phyloP scores from a whole-genome alignment of 345 rosid genomes.

The Trapa bicornis region DNA sequence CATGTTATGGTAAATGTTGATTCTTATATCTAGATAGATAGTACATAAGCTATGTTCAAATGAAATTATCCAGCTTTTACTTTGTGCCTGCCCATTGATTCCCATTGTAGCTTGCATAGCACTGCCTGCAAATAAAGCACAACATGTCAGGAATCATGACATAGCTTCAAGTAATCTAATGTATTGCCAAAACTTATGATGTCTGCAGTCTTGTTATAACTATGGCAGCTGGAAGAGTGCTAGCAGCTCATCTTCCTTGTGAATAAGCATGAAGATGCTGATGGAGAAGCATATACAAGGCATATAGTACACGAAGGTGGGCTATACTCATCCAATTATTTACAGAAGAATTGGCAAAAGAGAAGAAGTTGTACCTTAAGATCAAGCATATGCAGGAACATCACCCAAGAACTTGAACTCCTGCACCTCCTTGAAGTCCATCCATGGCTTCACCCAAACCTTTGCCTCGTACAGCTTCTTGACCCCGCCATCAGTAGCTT shows the following conservation, averaged over 20 bases:
- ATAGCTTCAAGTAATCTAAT: neutral
- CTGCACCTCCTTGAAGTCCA: slow-evolving; percentile 64
- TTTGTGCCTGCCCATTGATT: neutral
- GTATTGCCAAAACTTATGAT: neutral
- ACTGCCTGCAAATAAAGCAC: neutral
- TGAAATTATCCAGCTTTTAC: neutral
- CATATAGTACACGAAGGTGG: neutral
- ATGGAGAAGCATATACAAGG: neutral
- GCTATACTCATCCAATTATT: neutral
- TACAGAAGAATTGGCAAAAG: neutral
- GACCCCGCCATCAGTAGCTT: slow-evolving; percentile 54
- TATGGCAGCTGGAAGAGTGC: neutral
- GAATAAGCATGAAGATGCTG: neutral
- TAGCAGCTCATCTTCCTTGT: neutral
- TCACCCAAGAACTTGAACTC: slow-evolving; percentile 51
- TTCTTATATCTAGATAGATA: neutral
- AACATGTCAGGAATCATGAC: neutral
- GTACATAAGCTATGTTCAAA: neutral
- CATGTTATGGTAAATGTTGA: neutral
- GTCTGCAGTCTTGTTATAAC: neutral
- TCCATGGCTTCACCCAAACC: slow-evolving; percentile 86
- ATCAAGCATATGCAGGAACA: slow-evolving; percentile 11
- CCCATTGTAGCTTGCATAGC: neutral
- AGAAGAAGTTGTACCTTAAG: slow-evolving; percentile 8
- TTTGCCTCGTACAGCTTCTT: slow-evolving; percentile 69